Base-by-base conservation (phyloP, 345 rosid genomes). In the Rhizophora apiculata region DNA sequence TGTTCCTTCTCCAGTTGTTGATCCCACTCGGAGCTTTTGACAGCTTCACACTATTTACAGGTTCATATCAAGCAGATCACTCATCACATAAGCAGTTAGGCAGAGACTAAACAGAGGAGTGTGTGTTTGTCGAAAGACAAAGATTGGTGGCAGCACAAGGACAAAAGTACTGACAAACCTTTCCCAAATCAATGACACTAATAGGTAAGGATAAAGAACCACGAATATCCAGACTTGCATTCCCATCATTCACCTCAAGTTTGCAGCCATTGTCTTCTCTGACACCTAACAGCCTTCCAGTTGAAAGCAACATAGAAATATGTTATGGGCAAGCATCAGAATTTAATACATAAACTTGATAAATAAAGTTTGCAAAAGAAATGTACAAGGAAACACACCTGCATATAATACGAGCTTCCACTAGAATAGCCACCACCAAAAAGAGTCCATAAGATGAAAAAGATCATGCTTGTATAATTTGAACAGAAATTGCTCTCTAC, bases 321-420 rank as follows among this genome's bases (percentile, higher is more conserved):
- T 2, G 61, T 20, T 6, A 65, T 11, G n/a, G 55, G 52, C 26
- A 54, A 27, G 16, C 29, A 49, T 2, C 68, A 36, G 18, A 64
- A 68, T 49, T 29, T 43, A 19, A 64, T 32, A 31, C 15, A 22
- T 20, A 26, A 31, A 67, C 2, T 4, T 5, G 8, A 55, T 49
- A 48, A 6, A 13, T 5, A 43, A 34, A 56, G 65, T 62, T 19
- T 20, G 26, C 29, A 6, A 6, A 51, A 2, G 13, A 57, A 24
- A 74, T 24, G 5, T 1, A 56, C 49, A 61, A 52, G 15, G 49
- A 20, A 64, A 26, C 30, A 53, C 65, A 89, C 97, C 97, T 91
- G 92, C 91, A 91, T 76, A 91, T 68, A 62, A 89, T 82, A 56
- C 85, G 74, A 74, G 89, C 89, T 61, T 84, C 95, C 68, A 91